Evolutionary conservation across 805 yeast species (phyloP).

Genomic region (Pichia occidentalis): DNA sequence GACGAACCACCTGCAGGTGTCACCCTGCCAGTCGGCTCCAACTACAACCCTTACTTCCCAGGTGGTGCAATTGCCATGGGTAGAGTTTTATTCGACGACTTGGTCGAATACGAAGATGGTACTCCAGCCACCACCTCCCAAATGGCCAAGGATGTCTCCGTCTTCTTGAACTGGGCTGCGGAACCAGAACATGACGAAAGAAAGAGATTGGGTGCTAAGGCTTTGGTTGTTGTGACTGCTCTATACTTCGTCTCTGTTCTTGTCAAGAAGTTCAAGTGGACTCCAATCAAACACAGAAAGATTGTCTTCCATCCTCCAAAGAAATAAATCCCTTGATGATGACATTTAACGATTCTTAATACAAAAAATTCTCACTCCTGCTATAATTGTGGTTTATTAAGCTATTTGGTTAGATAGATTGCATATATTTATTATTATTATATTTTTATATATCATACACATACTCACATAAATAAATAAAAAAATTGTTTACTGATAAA

Average conservation of each 20-base stretch:
- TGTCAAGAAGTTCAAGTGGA: constrained; percentile 98
- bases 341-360: too few relatives aligned
- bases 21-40: constrained; percentile 82
- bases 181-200: constrained; percentile 99
- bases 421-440: too few relatives aligned
- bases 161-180: constrained; percentile 96
- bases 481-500: too few relatives aligned
- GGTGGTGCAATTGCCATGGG: constrained; percentile 99
- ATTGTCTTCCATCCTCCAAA: constrained; percentile 88
- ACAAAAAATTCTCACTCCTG: too few relatives aligned
- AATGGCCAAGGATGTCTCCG: constrained; percentile 97
- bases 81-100: constrained; percentile 93
- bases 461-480: too few relatives aligned
- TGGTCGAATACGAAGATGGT: constrained; percentile 98
- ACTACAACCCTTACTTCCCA: constrained; percentile 99
- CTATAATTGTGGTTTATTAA: too few relatives aligned
- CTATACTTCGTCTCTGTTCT: constrained; percentile 78
- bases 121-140: constrained; percentile 97
- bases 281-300: constrained; percentile 91
- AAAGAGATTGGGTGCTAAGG: constrained; percentile 94
- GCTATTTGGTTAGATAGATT: too few relatives aligned
- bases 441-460: too few relatives aligned
- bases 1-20: constrained; percentile 99
- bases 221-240: constrained; percentile 69
- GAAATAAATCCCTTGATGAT: constrained; percentile 34